Conservation (phyloP, 768 basidiomycete genomes). For the Amanita inopinata region DNA sequence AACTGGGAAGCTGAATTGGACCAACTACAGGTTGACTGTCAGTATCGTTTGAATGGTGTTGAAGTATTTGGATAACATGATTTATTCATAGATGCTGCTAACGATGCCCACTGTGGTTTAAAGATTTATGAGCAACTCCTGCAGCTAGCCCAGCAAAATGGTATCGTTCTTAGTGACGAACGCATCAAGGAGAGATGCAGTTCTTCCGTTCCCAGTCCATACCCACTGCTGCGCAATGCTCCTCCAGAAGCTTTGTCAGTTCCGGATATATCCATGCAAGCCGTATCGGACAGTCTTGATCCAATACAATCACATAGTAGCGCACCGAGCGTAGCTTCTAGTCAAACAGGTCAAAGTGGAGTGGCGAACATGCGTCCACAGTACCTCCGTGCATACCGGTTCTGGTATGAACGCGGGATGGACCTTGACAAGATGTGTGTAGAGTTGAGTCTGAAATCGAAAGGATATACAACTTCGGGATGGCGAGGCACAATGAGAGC, state of each 20-base stretch:
- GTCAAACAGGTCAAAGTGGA: not conserved
- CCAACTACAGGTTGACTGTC: constrained; percentile 21
- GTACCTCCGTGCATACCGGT: constrained; percentile 22
- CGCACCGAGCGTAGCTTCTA: not conserved
- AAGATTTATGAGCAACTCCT: constrained; percentile 22
- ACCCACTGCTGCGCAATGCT: not conserved
- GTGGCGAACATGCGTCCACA: constrained; percentile 15
- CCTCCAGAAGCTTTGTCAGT: not conserved
- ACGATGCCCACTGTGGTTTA: constrained; percentile 26
- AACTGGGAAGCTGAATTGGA: constrained; percentile 26
- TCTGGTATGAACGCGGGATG: constrained; percentile 22
- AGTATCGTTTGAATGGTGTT: not conserved
- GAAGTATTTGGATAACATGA: not conserved
- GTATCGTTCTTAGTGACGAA: constrained; percentile 11
- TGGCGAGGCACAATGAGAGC: no score
- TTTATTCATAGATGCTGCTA: constrained; percentile 23
- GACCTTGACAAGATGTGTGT: constrained; percentile 20
- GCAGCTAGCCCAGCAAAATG: constrained; percentile 16
- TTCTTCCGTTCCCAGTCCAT: not conserved
- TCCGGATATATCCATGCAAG: not conserved
- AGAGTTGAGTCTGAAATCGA: constrained; percentile 16
- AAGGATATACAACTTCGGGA: not conserved
- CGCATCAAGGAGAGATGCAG: not conserved
- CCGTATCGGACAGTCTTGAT: not conserved
- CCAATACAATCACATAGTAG: not conserved